Conservation (phyloP, 2,329 filamentous ascomycete genomes). For the Fusarium mexicanum region DNA sequence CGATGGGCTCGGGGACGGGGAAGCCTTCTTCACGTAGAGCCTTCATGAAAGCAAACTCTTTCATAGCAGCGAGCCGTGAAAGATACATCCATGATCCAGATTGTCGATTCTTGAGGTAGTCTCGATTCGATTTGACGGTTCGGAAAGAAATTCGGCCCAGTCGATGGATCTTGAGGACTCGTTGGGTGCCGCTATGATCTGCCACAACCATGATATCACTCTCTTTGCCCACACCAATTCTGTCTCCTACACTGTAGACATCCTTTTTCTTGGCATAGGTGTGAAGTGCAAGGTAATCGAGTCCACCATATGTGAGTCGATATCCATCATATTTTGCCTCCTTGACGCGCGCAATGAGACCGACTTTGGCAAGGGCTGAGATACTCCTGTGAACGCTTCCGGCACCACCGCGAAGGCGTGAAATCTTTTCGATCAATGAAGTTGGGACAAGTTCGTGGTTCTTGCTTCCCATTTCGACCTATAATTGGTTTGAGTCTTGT, state of each 20-base stretch:
- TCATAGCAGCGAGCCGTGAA: slow-evolving; percentile 88
- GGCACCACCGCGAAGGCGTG: slow-evolving; percentile 80
- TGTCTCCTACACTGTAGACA: slow-evolving; percentile 92
- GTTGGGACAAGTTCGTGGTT: slow-evolving; percentile 98
- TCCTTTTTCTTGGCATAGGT: slow-evolving; percentile 81
- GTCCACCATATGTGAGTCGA: slow-evolving; percentile 92
- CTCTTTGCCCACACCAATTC: slow-evolving; percentile 97
- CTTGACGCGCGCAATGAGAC: slow-evolving; percentile 90
- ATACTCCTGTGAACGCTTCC: slow-evolving; percentile 87
- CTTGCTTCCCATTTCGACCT: slow-evolving; percentile 94
- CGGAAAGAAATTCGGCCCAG: slow-evolving; percentile 96
- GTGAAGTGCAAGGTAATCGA: slow-evolving; percentile 97
- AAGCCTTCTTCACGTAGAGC: slow-evolving; percentile 86
- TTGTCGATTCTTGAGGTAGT: slow-evolving; percentile 85
- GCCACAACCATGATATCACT: slow-evolving; percentile 97
- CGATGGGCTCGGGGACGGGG: slow-evolving; percentile 86
- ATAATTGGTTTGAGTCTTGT: slow-evolving; percentile 43
- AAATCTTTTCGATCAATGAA: slow-evolving; percentile 83
- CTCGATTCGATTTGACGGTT: slow-evolving; percentile 93
- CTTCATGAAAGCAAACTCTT: slow-evolving; percentile 95
- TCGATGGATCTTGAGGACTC: slow-evolving; percentile 94
- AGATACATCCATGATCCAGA: slow-evolving; percentile 98
- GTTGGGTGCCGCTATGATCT: slow-evolving; percentile 77
- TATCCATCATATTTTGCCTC: slow-evolving; percentile 99
- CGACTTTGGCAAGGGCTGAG: slow-evolving; percentile 88